Evolutionary conservation across 2,329 filamentous ascomycete species (phyloP).

Genomic region (Cladophialophora yegresii): DNA sequence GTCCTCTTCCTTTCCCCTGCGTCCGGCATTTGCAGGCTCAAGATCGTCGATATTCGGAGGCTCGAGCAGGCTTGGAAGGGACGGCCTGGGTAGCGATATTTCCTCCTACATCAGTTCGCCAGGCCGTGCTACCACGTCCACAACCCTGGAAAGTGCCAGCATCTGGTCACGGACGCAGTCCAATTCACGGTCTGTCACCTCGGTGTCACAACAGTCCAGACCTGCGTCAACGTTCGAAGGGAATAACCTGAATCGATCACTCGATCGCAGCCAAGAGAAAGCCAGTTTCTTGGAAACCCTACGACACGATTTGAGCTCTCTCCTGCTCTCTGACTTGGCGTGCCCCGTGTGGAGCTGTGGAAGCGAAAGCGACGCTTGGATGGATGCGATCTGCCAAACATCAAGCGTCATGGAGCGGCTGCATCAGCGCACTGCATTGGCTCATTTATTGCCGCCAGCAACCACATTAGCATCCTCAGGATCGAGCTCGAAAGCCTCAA

Average conservation of each 20-base stretch:
- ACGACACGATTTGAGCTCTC: conserved; percentile 75
- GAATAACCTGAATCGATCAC: conserved; percentile 15
- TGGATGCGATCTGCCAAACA: conserved; percentile 63
- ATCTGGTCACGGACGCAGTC: conserved; percentile 83
- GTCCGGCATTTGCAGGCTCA: conserved; percentile 39
- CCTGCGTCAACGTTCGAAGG: conserved; percentile 39
- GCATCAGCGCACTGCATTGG: conserved; percentile 40
- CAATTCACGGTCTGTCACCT: conserved; percentile 43
- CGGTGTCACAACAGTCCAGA: conserved; percentile 41
- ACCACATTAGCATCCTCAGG: neutral
- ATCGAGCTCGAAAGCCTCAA: neutral
- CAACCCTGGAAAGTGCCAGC: conserved; percentile 68
- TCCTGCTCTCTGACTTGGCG: conserved; percentile 86
- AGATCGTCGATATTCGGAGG: conserved; percentile 68
- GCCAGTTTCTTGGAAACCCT: conserved; percentile 74
- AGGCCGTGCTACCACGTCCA: conserved; percentile 68
- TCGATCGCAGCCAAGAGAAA: conserved; percentile 70
- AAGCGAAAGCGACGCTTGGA: conserved; percentile 91
- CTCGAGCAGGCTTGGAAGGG: conserved; percentile 60
- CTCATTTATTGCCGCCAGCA: conserved; percentile 37
- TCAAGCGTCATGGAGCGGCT: conserved; percentile 55
- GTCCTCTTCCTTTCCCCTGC: conserved; percentile 37
- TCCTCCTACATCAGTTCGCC: conserved; percentile 61
- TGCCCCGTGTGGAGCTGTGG: conserved; percentile 82
- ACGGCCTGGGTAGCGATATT: conserved; percentile 63